phyloP scores from a whole-genome alignment of 2,329 filamentous ascomycete genomes.

The Stachybotrys chlorohalonatus region DNA sequence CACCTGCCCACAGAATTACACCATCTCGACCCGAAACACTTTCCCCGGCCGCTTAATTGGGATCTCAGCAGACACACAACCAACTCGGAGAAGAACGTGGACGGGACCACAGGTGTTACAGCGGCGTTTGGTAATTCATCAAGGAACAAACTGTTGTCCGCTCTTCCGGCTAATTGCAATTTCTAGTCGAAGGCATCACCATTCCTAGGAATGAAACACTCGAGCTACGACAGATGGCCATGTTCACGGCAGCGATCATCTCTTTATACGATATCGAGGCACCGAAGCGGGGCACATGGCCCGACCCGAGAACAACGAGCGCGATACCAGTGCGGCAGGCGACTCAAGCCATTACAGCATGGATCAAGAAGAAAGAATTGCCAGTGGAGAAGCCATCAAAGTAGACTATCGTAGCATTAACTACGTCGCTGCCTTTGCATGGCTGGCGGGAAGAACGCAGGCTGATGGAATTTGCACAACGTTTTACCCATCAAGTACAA shows the following conservation, averaged over 20 bases:
- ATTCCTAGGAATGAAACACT: conserved; percentile 24
- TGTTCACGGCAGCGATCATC: conserved; percentile 24
- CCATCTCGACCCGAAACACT: conserved; percentile 22
- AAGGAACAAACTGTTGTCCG: not conserved
- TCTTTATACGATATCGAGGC: conserved; percentile 27
- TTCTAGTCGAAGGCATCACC: conserved; percentile 7
- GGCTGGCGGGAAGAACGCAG: not conserved
- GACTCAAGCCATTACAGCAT: conserved; percentile 17
- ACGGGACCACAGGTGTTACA: conserved; percentile 9
- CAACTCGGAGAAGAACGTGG: conserved; percentile 13
- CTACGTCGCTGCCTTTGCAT: not conserved
- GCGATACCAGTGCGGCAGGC: conserved; percentile 17
- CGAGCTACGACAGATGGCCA: conserved; percentile 21
- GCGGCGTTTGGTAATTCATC: conserved; percentile 13
- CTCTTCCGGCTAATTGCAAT: conserved; percentile 20
- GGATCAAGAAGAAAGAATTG: conserved; percentile 19
- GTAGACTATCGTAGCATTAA: not conserved
- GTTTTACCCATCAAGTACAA: no score
- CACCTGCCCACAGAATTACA: conserved; percentile 24
- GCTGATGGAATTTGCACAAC: no score
- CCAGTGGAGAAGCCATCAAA: not conserved
- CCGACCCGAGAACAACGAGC: conserved; percentile 12
- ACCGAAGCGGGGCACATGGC: conserved; percentile 16
- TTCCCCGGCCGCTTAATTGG: conserved; percentile 25
- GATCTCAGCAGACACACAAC: conserved; percentile 22